Evolutionary conservation across 257 asterid species (phyloP).

Genomic region (Coffea eugenioides): DNA sequence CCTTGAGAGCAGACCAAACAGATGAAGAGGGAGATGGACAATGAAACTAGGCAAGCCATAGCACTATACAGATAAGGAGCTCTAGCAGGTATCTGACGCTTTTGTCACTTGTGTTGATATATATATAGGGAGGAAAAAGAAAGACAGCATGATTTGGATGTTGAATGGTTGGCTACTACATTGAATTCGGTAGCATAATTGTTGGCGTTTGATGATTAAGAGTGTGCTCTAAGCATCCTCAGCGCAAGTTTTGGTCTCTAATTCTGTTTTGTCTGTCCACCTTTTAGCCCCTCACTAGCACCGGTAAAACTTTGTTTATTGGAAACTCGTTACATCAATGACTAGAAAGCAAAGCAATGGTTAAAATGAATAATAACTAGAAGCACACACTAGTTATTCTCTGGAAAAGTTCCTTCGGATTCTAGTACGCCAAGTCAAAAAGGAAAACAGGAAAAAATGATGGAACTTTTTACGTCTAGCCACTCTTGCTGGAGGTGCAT

Average conservation of each 20-base stretch:
- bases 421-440: background rate
- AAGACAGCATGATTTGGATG: constrained; percentile 2
- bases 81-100: background rate
- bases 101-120: background rate
- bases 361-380: no score
- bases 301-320: background rate
- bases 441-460: no score
- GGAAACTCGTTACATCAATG: background rate
- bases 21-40: constrained; percentile 11
- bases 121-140: constrained; percentile 22
- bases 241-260: background rate
- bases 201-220: constrained; percentile 14
- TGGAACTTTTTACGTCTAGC: background rate
- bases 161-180: constrained; percentile 14
- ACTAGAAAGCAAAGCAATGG: no score
- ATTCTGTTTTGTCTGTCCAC: background rate
- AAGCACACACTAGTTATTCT: background rate
- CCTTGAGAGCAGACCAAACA: constrained; percentile 19
- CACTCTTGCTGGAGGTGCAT: background rate
- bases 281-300: background rate
- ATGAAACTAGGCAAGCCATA: constrained; percentile 19
- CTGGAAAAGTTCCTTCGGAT: background rate
- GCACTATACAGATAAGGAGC: background rate
- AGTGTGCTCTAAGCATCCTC: constrained; percentile 31
- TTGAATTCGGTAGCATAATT: constrained; percentile 26